Evolutionary conservation across 192 early-diverging fungal genomes (phyloP), one percentile per base, ranked within the genome.

Genomic region (Backusella liffmaniae): DNA sequence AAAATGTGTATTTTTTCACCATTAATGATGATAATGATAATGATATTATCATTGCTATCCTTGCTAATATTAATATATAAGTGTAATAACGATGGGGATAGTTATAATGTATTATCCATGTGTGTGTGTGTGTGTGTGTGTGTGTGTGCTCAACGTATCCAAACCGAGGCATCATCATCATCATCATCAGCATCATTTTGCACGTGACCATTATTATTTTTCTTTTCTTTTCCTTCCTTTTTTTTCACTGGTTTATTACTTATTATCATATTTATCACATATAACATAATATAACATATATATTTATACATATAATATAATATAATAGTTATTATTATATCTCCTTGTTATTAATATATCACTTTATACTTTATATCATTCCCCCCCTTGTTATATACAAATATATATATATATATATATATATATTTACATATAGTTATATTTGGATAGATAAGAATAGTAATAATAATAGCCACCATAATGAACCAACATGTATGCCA

Each of bases 171-270:
- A 49, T 49, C 46, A 49, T n/a, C 46, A 46, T 16, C 44, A 49
- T 0, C 41, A 42, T 12, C 41, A 42, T n/a, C 16, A 44, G 42
- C 15, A 26, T 12, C 30, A 34, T 30, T 34, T 35, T 37, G 39
- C 34, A 37, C 36, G 34, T 69, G 34, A 35, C 32, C 35, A 10
- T 36, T 36, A 35, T 67, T 67, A 37, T 69, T 69, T 69, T 37
- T 23, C 23, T 41, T 32, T 71, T 37, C 36, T 23, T 69, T 49
- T 35, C 29, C 15, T 44, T 71, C 42, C 15, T 71, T 71, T 71
- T 70, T 71, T 71, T 70, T 71, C 15, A 41, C 29, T 67, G 29
- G 18, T 36, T 67, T 36, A 67, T 67, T 67, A 66, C 29, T 16
- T 66, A 32, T 67, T 67, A 12, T 62, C 16, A 66, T 16, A 29